Conservation (phyloP, 139 green algal genomes). For the Tetradesmus obliquus region DNA sequence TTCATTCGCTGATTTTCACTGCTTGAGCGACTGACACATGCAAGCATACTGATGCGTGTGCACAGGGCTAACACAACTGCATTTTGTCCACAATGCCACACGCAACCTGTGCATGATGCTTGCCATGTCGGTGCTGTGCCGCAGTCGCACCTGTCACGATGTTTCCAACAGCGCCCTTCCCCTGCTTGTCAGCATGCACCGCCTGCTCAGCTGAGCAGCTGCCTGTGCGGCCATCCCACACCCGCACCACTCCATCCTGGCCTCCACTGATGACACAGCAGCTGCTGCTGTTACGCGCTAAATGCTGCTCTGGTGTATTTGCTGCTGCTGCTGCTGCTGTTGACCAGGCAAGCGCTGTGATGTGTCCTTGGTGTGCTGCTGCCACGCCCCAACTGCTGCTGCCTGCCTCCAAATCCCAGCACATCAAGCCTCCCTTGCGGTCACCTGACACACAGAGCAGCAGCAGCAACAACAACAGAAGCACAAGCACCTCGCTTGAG, state of each 20-base stretch:
- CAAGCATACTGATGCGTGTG: too few relatives aligned
- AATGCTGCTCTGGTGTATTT: background rate
- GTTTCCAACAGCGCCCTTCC: constrained; percentile 64
- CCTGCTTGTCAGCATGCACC: constrained; percentile 67
- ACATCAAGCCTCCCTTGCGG: constrained; percentile 67
- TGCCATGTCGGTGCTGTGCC: background rate
- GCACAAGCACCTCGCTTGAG: background rate
- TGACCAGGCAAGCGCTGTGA: constrained; percentile 78
- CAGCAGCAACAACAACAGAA: background rate
- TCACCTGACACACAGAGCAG: constrained; percentile 61
- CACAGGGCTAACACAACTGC: constrained; percentile 52
- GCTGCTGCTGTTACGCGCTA: background rate
- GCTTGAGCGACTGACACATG: too few relatives aligned
- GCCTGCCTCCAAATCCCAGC: constrained; percentile 66
- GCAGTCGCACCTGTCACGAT: constrained; percentile 55
- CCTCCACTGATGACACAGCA: constrained; percentile 52
- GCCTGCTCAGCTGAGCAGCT: constrained; percentile 56
- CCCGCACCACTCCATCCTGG: constrained; percentile 70
- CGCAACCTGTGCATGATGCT: too few relatives aligned
- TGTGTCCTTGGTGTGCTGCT: constrained; percentile 74
- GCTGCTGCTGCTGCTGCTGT: constrained; percentile 12
- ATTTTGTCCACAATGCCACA: constrained; percentile 32
- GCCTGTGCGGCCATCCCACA: constrained; percentile 59
- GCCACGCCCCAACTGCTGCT: constrained; percentile 52
- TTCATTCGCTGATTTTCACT: too few relatives aligned